Conservation (phyloP, 1,139 yeast species). For the Geotrichum bryndzae region DNA sequence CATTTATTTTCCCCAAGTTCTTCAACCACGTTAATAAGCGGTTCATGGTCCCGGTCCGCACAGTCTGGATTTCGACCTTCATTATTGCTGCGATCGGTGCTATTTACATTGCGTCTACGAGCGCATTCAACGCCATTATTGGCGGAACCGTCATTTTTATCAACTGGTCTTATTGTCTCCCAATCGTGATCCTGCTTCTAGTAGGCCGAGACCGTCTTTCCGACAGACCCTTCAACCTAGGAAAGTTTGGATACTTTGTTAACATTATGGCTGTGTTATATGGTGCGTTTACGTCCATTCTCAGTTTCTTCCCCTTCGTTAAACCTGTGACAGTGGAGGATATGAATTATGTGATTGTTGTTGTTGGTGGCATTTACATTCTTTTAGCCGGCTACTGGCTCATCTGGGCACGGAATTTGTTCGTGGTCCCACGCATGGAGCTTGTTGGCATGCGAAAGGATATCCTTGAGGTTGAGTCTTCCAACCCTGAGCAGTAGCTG, state of each 20-base stretch:
- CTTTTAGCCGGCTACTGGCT: constrained; percentile 15
- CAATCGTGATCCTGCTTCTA: constrained; percentile 56
- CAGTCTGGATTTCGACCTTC: constrained; percentile 60
- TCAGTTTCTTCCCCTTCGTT: constrained; percentile 68
- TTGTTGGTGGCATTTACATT: constrained; percentile 22
- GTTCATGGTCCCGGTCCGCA: constrained; percentile 61
- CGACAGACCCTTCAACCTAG: constrained; percentile 65
- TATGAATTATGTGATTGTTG: constrained; percentile 73
- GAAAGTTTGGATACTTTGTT: constrained; percentile 56
- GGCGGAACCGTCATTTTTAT: constrained; percentile 76
- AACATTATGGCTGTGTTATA: constrained; percentile 53
- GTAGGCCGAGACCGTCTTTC: constrained; percentile 52
- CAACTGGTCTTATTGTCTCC: constrained; percentile 71
- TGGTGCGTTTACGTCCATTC: constrained; percentile 55
- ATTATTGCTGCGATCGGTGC: constrained; percentile 55
- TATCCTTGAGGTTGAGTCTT: neutral
- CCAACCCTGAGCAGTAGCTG: neutral
- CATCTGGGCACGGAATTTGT: constrained; percentile 14
- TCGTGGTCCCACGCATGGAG: constrained; percentile 13
- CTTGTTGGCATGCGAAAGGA: neutral
- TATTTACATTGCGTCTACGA: constrained; percentile 57
- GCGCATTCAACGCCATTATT: constrained; percentile 78
- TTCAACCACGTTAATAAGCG: constrained; percentile 64
- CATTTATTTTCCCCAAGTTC: constrained; percentile 49
- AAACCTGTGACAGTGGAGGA: constrained; percentile 53